phyloP scores from a whole-genome alignment of 768 basidiomycete genomes.

The Rhodotorula graminis region DNA sequence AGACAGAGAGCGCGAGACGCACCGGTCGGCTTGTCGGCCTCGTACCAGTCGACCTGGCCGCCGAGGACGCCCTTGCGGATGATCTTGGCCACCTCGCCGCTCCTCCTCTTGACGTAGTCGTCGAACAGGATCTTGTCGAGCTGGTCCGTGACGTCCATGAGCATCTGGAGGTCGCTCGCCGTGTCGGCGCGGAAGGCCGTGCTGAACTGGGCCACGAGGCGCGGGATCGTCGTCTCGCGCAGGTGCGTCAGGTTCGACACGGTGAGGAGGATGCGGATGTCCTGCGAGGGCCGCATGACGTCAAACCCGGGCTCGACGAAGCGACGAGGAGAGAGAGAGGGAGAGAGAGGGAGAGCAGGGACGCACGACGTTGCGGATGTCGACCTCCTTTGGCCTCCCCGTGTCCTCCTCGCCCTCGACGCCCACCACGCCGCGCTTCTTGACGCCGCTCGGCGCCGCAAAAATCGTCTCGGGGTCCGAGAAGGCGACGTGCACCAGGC shows the following conservation, averaged over 20 bases:
- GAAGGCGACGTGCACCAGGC: slow-evolving; percentile 71
- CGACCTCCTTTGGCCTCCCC: slow-evolving; percentile 35
- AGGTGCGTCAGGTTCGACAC: slow-evolving; percentile 82
- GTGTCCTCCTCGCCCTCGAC: slow-evolving; percentile 19
- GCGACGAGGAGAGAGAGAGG: no score
- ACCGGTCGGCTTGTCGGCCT: slow-evolving; percentile 88
- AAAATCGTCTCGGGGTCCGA: slow-evolving; percentile 44
- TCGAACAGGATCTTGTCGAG: slow-evolving; percentile 86
- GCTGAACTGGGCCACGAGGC: slow-evolving; percentile 74
- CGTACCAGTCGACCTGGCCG: slow-evolving; percentile 83
- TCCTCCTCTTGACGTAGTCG: slow-evolving; percentile 76
- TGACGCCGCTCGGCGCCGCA: not conserved
- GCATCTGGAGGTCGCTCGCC: slow-evolving; percentile 66
- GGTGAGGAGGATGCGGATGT: slow-evolving; percentile 77
- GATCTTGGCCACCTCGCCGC: slow-evolving; percentile 61
- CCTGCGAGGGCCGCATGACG: slow-evolving; percentile 60
- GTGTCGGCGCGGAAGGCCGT: slow-evolving; percentile 67
- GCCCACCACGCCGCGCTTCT: slow-evolving; percentile 24
- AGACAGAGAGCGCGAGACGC: slow-evolving; percentile 31
- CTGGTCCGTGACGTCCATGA: slow-evolving; percentile 71
- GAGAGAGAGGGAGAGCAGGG: not conserved
- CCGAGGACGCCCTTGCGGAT: slow-evolving; percentile 75
- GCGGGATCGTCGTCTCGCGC: slow-evolving; percentile 64
- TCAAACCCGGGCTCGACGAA: no score
- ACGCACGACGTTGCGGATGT: slow-evolving; percentile 37